These are phyloP conservation scores for Tylopilus sp. DNA, from an alignment of 1,284 basidiomycete genomes.

Conservation along the genomic window DNA sequence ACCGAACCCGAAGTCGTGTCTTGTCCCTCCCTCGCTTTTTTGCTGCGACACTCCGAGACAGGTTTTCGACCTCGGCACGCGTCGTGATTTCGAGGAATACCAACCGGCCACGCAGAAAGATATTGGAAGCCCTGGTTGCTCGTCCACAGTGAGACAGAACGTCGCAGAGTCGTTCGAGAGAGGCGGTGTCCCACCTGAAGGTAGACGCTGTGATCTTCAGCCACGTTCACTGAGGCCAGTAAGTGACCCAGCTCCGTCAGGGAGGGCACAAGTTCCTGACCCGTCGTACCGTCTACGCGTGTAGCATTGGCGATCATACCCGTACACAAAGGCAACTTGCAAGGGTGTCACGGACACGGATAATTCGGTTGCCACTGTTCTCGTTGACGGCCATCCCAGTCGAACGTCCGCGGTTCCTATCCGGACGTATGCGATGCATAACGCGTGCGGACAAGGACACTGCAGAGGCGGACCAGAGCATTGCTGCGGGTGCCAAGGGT, in stretches of 20 bases:
- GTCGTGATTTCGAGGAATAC: constrained; percentile 43
- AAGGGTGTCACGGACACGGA: constrained; percentile 39
- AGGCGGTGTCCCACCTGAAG: constrained; percentile 43
- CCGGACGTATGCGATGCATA: constrained; percentile 33
- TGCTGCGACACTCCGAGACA: constrained; percentile 43
- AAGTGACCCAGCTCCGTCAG: constrained; percentile 25
- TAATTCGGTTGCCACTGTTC: constrained; percentile 36
- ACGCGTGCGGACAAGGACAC: constrained; percentile 41
- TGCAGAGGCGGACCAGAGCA: constrained; percentile 39
- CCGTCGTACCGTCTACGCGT: neutral
- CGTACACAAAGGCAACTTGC: constrained; percentile 46
- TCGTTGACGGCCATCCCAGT: constrained; percentile 39
- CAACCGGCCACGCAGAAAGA: constrained; percentile 35
- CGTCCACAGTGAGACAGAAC: constrained; percentile 37
- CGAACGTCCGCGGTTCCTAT: constrained; percentile 38
- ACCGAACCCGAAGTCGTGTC: constrained; percentile 24
- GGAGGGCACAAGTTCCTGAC: constrained; percentile 2
- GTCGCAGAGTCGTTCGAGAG: constrained; percentile 47
- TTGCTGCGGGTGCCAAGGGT: constrained; percentile 36
- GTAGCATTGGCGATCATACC: constrained; percentile 44
- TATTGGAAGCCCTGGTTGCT: constrained; percentile 29
- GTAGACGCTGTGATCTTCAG: constrained; percentile 48
- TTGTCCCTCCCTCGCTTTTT: constrained; percentile 48
- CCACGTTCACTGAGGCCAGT: constrained; percentile 47
- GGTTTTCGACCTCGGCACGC: constrained; percentile 52